Evolutionary conservation across 2,329 filamentous ascomycete species (phyloP), one percentile per base, ranked within the genome.

Genomic region (Neonectria magnoliae): DNA sequence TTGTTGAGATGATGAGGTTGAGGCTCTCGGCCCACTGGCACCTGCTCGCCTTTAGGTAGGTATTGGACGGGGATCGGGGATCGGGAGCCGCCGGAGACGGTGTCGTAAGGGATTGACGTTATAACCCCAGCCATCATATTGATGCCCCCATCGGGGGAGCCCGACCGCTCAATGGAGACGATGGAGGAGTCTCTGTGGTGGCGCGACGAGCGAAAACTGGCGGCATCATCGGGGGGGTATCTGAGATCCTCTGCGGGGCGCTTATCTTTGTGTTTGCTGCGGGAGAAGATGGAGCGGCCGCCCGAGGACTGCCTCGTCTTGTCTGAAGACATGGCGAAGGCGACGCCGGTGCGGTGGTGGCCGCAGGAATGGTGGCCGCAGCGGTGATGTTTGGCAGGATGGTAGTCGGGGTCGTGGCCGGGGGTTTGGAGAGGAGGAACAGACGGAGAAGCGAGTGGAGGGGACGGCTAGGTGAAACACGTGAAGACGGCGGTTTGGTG

Each of bases 71-170:
- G 81, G 63, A 93, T 86, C 5, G 93, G 91, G 25, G 90, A 91
- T 75, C 88, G 89, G 53, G 86, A 86, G 77, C 92, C 91, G 59
- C 86, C 77, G 55, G 85, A 77, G 31, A 91, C 84, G 73, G 83
- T 89, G 72, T 97, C 93, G 82, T 97, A 97, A 33, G 94, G 93
- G 69, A 98, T 94, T 29, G 93, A 91, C 36, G 93, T 93, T 75
- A 97, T 93, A 63, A 95, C 88, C 63, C 93, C 94, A 36, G 93
- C 91, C 76, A 89, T 90, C 82, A 90, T 90, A 75, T 91, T 91
- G 66, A 94, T 81, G 64, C 88, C 90, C 65, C 85, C 81, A 53
- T 91, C 90, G 72, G 89, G 84, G 52, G 89, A 88, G 68, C 85
- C 81, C 53, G 89, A 87, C 65, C 88, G 83, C 74, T 95, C 93